A percentile compares a stretch with the other conserved stretches of the same genome.
Evolutionary conservation across 768 basidiomycete species (phyloP).

Genomic region (Boletus coccyginus): DNA sequence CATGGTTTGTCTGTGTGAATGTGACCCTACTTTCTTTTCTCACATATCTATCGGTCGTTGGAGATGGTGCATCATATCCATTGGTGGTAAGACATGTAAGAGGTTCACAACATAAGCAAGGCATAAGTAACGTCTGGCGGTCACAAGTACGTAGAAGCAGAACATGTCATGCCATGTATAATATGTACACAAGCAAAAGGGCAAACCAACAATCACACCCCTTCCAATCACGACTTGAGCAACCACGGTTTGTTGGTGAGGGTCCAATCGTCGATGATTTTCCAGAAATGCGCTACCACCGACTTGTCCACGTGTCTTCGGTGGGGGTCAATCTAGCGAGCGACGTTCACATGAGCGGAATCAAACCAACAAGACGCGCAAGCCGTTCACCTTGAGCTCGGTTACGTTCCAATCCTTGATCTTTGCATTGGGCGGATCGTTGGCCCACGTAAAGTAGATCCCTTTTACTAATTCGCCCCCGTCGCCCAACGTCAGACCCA

Average conservation of each 20-base stretch:
- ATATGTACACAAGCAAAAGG: conserved; percentile 1
- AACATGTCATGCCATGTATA: not conserved
- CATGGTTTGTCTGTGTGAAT: no score
- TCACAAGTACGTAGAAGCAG: not conserved
- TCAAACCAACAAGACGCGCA: fast-evolving
- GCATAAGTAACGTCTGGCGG: not conserved
- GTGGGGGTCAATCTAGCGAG: conserved; percentile 76
- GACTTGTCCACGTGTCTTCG: conserved; percentile 93
- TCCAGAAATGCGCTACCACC: conserved; percentile 95
- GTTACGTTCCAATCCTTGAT: conserved; percentile 98
- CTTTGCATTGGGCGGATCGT: conserved; percentile 83
- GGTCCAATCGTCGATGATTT: conserved; percentile 85
- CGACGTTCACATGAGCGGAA: not conserved
- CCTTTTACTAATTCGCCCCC: conserved; percentile 71
- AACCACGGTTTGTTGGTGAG: conserved; percentile 76
- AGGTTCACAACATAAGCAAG: not conserved
- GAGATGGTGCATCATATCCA: not conserved
- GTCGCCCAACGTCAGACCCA: not conserved
- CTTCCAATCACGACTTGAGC: conserved; percentile 39
- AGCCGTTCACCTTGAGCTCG: conserved; percentile 69
- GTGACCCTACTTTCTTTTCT: no score
- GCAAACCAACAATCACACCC: not conserved
- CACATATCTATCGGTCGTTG: no score
- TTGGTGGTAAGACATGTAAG: not conserved
- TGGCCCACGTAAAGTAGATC: conserved; percentile 91